Evolutionary conservation across 176 grass and related monocot species (phyloP).

Genomic region (Ananas comosus): DNA sequence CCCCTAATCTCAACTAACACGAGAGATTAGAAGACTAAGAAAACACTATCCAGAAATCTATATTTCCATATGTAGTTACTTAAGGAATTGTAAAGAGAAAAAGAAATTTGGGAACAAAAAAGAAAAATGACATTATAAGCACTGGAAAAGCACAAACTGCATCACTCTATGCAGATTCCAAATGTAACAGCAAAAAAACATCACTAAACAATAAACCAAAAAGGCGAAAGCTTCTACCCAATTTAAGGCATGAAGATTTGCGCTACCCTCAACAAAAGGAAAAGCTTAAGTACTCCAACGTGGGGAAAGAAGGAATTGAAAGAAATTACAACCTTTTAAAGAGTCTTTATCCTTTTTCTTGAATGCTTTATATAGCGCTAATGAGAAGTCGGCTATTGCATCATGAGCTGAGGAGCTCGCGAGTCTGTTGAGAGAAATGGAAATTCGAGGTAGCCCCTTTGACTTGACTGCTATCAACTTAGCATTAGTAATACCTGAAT

Average conservation of each 20-base stretch:
- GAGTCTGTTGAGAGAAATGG: conserved; percentile 45
- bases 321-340: conserved; percentile 41
- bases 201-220: not conserved
- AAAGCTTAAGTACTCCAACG: not conserved
- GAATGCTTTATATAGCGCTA: conserved; percentile 46
- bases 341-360: conserved; percentile 29
- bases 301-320: not conserved
- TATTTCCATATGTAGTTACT: not conserved
- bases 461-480: conserved; percentile 64
- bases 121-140: not conserved
- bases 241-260: not conserved
- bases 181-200: not conserved
- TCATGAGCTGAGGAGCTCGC: conserved; percentile 31
- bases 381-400: conserved; percentile 45
- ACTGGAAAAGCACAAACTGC: not conserved
- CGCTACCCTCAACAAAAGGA: not conserved
- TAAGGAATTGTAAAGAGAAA: not conserved
- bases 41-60: not conserved
- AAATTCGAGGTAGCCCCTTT: conserved; percentile 79
- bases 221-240: not conserved
- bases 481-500: conserved; percentile 26
- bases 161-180: not conserved
- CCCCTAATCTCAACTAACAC: not conserved
- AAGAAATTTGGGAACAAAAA: not conserved
- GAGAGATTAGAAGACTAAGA: not conserved